Conservation (phyloP, 371 early-diverging fungal genomes). For the Vairimorpha necatrix region DNA sequence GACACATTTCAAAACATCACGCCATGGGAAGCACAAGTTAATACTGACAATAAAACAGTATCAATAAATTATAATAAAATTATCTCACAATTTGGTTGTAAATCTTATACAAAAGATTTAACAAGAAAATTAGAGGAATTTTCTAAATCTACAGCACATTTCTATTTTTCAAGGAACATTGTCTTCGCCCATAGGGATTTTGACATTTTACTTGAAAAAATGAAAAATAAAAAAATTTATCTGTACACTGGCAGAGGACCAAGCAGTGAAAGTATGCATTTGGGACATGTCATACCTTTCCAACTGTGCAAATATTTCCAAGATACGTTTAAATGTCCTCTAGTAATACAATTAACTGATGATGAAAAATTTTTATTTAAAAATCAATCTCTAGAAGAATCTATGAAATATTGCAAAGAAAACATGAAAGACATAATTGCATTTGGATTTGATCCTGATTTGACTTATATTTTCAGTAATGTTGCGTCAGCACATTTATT, state of each 20-base stretch:
- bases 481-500: conserved; percentile 77
- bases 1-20: conserved; percentile 70
- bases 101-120: conserved; percentile 66
- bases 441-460: conserved; percentile 88
- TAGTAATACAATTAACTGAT: conserved; percentile 97
- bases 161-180: conserved; percentile 79
- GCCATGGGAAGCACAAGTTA: conserved; percentile 88
- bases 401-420: conserved; percentile 71
- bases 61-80: conserved; percentile 90
- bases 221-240: conserved; percentile 81
- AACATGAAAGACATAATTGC: conserved; percentile 95
- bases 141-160: conserved; percentile 77
- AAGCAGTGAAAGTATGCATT: conserved; percentile 85
- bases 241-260: conserved; percentile 99
- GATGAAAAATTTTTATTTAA: conserved; percentile 97
- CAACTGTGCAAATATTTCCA: conserved; percentile 93
- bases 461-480: conserved; percentile 96
- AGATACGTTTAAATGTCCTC: conserved; percentile 84
- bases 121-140: conserved; percentile 72
- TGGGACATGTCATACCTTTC: conserved; percentile 96
- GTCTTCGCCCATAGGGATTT: conserved; percentile 97
- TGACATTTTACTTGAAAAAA: conserved; percentile 74
- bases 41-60: conserved; percentile 72
- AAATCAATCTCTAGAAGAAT: conserved; percentile 77
- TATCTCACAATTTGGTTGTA: conserved; percentile 83